These are phyloP conservation scores for Carallia pectinifolia DNA, from an alignment of 345 rosid genomes.

Conservation along the genomic window DNA sequence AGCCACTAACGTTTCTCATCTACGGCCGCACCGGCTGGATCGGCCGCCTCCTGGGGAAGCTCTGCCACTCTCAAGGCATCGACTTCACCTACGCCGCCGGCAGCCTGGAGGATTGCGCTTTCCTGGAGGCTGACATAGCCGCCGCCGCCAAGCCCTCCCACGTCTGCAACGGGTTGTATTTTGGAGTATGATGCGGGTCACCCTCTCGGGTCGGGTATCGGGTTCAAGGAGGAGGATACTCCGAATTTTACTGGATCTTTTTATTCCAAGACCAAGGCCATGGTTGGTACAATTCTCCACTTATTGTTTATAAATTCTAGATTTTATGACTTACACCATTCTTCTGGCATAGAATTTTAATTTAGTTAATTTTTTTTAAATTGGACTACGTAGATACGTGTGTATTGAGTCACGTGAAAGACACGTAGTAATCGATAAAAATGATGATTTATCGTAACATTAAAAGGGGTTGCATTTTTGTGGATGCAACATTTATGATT, in stretches of 20 bases:
- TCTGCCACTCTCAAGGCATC: slow-evolving; percentile 65
- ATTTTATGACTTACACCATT: not conserved
- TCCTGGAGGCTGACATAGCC: slow-evolving; percentile 64
- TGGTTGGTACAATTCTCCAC: too few species aligned
- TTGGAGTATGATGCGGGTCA: slow-evolving; percentile 79
- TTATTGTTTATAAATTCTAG: too few species aligned
- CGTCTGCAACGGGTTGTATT: slow-evolving; percentile 91
- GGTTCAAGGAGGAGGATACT: slow-evolving; percentile 86
- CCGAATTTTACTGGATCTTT: slow-evolving; percentile 88
- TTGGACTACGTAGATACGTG: too few species aligned
- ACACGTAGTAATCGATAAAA: too few species aligned
- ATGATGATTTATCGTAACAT: too few species aligned
- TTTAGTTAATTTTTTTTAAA: too few species aligned
- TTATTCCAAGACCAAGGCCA: slow-evolving; percentile 75
- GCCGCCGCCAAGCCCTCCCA: slow-evolving; percentile 64
- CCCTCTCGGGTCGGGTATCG: slow-evolving; percentile 71
- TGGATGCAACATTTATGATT: too few species aligned
- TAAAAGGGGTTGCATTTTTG: too few species aligned
- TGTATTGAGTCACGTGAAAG: too few species aligned
- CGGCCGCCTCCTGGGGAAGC: slow-evolving; percentile 79
- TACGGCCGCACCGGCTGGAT: slow-evolving; percentile 95
- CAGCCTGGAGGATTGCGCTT: slow-evolving; percentile 71
- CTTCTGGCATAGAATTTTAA: too few species aligned
- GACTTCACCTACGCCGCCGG: slow-evolving; percentile 71
- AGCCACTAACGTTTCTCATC: slow-evolving; percentile 66